Base-by-base conservation (phyloP, 345 rosid genomes). In the Zanthoxylum bungeanum region DNA sequence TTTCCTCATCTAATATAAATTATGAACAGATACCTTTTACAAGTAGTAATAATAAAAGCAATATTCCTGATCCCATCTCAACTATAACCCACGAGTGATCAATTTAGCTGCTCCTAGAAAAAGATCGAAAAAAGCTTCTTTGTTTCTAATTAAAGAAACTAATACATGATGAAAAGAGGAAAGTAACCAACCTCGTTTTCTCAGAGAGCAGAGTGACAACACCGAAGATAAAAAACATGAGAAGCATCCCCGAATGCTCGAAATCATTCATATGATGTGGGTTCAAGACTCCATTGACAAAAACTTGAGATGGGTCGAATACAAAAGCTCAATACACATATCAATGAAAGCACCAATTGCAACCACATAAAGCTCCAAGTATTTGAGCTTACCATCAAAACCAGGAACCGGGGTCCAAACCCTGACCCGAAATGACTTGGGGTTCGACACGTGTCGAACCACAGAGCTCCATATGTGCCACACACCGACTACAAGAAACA, bases 171-270 rank as follows among this genome's bases (percentile, higher is more conserved):
- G 28, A 58, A 60, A 52, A 67, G 17, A 37, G 36, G 42, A 36
- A 46, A 70, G 12, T 21, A 31, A 71, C 81, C 28, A 51, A 94
- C 98, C 97, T 92, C 6, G 92, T 86, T 80, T 85, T 90, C 80
- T 87, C 91, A 0, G 98, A 90, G 60, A 94, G 75, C 82, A 94
- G 64, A 63, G 84, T 22, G 34, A 90, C 76, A 47, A 85, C 76
- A 36, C 98, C 97, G 14, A 94, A 88, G 62, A 92, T 65, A 57
- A 94, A 89, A 83, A 94, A 92, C 98, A 94, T 94, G 40, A 94
- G 86, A 79, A 94, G 97, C 98, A 94, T 94, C 65, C 97, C 98
- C 0, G 95, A 83, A 61, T 94, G 98, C 84, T 94, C 98, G 9
- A 94, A 94, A 82, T 94, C 91, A 60, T 94, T 94, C 92, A 94